Base-by-base conservation (phyloP, 2,329 filamentous ascomycete genomes). In the Fusarium falciforme region DNA sequence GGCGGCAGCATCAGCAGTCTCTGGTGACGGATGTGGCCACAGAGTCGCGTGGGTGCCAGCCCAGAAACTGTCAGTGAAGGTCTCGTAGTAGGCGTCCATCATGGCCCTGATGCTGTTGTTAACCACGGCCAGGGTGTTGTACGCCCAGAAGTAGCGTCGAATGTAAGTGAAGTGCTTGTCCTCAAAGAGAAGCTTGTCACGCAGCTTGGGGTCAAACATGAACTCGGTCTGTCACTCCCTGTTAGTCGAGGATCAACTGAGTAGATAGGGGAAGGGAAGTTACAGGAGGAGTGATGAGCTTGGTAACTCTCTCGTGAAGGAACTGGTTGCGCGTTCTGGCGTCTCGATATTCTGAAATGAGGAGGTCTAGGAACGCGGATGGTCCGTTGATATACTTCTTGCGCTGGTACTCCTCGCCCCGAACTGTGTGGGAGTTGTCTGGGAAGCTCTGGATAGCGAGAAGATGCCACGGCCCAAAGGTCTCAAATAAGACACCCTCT, bases 121-220 rank as follows among this genome's bases (percentile, higher is more conserved):
- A 74, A 91, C 87, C 36, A 89, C 87, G 38, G 88, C 89, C 5
- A 91, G 85, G 4, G 89, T 89, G 79, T 91, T 89, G 75, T 87
- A 90, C 1, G 88, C 89, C 86, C 89, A 91, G 76, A 91, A 91
- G 75, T 91, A 91, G 17, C 89, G 85, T 1, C 89, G 84, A 17
- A 89, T 90, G 81, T 89, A 91, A 2, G 89, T 91, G 75, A 90
- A 91, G 64, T 89, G 81, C 61, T 85, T 84, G 76, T 91, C 89
- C 78, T 92, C 89, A 73, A 91, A 91, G 2, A 91, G 83, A 0
- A 91, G 84, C 72, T 87, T 86, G 79, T 90, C 89, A 14, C 90
- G 84, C 6, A 90, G 80, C 22, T 85, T 83, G 42, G 84, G 83
- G 69, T 90, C 84, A 74, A 91, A 92, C 80, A 92, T 88, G 78